Base-by-base conservation (phyloP, 2,329 filamentous ascomycete genomes). In the Kalmusia sp. region DNA sequence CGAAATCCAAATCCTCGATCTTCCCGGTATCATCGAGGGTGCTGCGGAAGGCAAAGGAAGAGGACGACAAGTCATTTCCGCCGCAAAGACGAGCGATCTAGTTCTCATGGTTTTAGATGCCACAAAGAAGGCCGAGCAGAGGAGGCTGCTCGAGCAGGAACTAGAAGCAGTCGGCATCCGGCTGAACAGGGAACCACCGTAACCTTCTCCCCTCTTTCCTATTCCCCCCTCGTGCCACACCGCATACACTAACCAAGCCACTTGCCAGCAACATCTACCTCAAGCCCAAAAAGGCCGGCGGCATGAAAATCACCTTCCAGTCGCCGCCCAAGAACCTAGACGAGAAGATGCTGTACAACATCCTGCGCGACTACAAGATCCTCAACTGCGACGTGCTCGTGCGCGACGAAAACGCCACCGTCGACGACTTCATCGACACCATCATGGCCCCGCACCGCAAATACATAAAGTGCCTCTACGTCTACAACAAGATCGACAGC, bases 361-460 rank as follows among this genome's bases (percentile, higher is more conserved):
- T 99, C 70, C 83, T 99, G 45, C 89, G 92, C 63, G 95, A 99
- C 82, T 99, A 99, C 86, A 97, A 97, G 80, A 92, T 99, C 65
- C 85, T 99, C 55, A 99, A 99, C 80, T 95, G 90, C 77, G 95
- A 99, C 75, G 93, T 99, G 1, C 85, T 99, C 19, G 87, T 99
- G 14, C 90, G 95, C 66, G 95, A 99, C 72, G 95, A 99, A 70
- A 87, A 96, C 72, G 84, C 84, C 34, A 98, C 95, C 1, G 92
- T 99, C 30, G 95, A 99, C 78, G 93, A 99, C 77, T 90, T 99
- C 75, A 99, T 99, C 79, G 95, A 99, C 75, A 92, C 97, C 57
- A 97, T 99, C 77, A 98, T 98, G 93, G 96, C 95, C 77, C 92
- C 97, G 72, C 95, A 99, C 80, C 84, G 95, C 71, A 99, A 96